phyloP scores from a whole-genome alignment of 192 early-diverging fungal genomes.

The Coemansia sp. region DNA sequence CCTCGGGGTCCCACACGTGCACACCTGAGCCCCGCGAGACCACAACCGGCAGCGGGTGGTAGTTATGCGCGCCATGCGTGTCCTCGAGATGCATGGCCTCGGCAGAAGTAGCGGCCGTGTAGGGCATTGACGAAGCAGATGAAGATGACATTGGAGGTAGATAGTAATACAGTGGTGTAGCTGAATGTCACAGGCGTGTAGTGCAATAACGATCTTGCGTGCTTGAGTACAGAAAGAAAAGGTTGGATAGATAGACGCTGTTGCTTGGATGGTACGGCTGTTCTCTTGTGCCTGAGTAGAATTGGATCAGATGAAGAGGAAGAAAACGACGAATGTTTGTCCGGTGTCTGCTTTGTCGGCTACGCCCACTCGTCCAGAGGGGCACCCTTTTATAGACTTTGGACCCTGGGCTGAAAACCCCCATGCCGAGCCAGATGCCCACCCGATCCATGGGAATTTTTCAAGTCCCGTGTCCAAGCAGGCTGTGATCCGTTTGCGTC shows the following conservation, averaged over 20 bases:
- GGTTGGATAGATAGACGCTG: neutral
- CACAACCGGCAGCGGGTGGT: conserved; percentile 96
- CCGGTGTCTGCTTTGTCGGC: neutral
- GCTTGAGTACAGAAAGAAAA: too few species aligned
- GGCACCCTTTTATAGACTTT: conserved; percentile 13
- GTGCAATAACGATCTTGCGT: too few species aligned
- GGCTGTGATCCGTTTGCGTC: neutral
- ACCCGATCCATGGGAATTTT: conserved; percentile 10
- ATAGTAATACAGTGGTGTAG: neutral
- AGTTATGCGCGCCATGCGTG: conserved; percentile 95
- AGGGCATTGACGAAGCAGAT: conserved; percentile 11
- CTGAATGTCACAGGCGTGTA: too few species aligned
- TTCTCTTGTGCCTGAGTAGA: neutral
- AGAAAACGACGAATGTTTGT: neutral
- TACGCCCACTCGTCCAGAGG: neutral
- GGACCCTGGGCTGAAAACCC: neutral
- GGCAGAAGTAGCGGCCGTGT: conserved; percentile 9
- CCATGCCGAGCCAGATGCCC: neutral
- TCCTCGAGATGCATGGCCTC: conserved; percentile 77
- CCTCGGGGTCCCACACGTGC: conserved; percentile 94
- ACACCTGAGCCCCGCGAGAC: conserved; percentile 84
- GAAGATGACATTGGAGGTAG: conserved; percentile 10
- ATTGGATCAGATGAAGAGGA: neutral
- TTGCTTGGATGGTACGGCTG: neutral
- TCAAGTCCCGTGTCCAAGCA: neutral